A percentile compares a stretch with the other conserved stretches of the same genome.
Conservation (phyloP, 1,284 basidiomycete genomes). For the Crepidotus sp. region DNA sequence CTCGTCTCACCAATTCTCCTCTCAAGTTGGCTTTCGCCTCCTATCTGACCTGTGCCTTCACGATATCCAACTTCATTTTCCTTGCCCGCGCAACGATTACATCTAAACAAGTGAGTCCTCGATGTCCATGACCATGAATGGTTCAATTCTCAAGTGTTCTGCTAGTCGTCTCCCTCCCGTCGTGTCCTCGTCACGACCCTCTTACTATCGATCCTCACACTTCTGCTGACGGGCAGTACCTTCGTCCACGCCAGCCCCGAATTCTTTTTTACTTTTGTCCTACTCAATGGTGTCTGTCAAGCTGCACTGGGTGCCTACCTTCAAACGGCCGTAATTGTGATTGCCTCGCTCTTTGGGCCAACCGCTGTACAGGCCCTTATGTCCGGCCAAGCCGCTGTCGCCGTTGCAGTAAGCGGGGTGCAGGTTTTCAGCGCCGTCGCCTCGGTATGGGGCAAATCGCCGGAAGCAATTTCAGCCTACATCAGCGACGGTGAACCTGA, state of each 20-base stretch:
- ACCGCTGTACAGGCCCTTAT: conserved; percentile 59
- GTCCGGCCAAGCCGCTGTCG: conserved; percentile 72
- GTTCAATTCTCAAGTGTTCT: conserved; percentile 7
- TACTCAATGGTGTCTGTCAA: conserved; percentile 48
- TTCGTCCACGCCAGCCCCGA: conserved; percentile 39
- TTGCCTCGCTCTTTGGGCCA: conserved; percentile 66
- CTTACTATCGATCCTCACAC: conserved; percentile 39
- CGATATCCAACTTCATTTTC: conserved; percentile 55
- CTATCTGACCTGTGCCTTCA: conserved; percentile 59
- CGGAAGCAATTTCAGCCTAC: conserved; percentile 23
- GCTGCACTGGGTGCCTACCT: conserved; percentile 58
- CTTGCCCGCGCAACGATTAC: conserved; percentile 63
- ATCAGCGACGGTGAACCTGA: conserved; percentile 39
- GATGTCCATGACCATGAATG: not conserved
- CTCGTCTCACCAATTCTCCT: conserved; percentile 48
- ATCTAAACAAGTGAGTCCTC: conserved; percentile 49
- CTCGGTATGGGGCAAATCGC: conserved; percentile 40
- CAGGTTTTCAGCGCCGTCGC: conserved; percentile 58
- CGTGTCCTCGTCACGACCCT: conserved; percentile 39
- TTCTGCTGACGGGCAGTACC: conserved; percentile 53
- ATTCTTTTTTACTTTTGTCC: conserved; percentile 54
- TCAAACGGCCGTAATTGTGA: conserved; percentile 58
- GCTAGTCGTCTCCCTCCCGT: conserved; percentile 36
- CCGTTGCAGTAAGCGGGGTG: conserved; percentile 61
- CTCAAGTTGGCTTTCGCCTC: conserved; percentile 56